These are phyloP conservation scores for Yamadazyma nakazawae DNA, from an alignment of 805 yeast genomes.

Conservation along the genomic window DNA sequence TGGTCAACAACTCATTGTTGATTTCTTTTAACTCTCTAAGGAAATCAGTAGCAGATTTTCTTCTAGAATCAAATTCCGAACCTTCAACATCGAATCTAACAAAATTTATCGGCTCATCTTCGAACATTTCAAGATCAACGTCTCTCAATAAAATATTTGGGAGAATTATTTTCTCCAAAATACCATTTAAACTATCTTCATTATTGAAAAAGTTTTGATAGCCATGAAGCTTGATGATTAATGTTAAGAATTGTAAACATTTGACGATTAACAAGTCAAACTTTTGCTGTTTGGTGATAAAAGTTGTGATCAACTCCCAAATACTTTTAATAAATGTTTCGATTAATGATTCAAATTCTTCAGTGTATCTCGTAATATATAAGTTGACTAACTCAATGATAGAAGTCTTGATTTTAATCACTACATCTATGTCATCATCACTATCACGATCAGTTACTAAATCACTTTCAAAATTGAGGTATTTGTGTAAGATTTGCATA, in stretches of 20 bases:
- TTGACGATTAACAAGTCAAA: conserved; percentile 82
- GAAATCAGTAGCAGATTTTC: conserved; percentile 91
- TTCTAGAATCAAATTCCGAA: conserved; percentile 86
- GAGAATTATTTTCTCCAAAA: conserved; percentile 77
- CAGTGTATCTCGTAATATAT: conserved; percentile 88
- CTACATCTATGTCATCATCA: conserved; percentile 65
- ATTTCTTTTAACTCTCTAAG: conserved; percentile 80
- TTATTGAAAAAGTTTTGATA: conserved; percentile 63
- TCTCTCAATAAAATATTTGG: conserved; percentile 88
- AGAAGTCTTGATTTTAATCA: conserved; percentile 72
- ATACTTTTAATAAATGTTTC: conserved; percentile 75
- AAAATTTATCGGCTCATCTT: conserved; percentile 94
- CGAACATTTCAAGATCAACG: conserved; percentile 87
- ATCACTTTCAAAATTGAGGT: conserved; percentile 58
- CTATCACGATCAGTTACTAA: conserved; percentile 53
- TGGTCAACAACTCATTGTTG: conserved; percentile 71
- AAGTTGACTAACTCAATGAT: conserved; percentile 82
- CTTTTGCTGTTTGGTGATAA: conserved; percentile 66
- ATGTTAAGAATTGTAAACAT: conserved; percentile 75
- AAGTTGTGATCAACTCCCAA: conserved; percentile 68
- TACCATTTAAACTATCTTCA: conserved; percentile 60
- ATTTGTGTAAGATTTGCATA: conserved; percentile 80
- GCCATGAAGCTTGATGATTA: conserved; percentile 68
- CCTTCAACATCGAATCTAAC: conserved; percentile 94
- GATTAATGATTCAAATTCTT: conserved; percentile 77